phyloP scores from a whole-genome alignment of 768 basidiomycete genomes.

The Trametes meyenii region DNA sequence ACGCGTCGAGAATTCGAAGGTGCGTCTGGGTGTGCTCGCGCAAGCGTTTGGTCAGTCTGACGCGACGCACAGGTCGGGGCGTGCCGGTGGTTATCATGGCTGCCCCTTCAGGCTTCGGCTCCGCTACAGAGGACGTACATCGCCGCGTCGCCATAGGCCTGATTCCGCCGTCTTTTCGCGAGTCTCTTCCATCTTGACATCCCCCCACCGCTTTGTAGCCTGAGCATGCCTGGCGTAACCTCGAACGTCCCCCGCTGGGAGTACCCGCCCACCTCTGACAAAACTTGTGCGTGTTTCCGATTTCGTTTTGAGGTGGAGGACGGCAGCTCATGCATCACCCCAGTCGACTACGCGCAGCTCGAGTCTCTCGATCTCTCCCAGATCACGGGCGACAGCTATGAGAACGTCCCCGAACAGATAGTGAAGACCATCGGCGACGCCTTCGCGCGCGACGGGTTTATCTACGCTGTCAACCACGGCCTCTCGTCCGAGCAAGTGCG shows the following conservation, averaged over 20 bases:
- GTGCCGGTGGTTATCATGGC: constrained; percentile 1
- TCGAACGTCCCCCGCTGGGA: constrained; percentile 11
- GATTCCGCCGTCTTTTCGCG: neutral
- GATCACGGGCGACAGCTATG: constrained; percentile 6
- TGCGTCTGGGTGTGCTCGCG: neutral
- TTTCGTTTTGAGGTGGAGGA: neutral
- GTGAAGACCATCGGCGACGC: constrained; percentile 19
- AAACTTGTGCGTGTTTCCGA: neutral
- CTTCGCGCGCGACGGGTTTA: constrained; percentile 15
- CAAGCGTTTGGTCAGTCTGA: constrained; percentile 9
- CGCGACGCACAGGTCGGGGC: neutral
- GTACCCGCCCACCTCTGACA: constrained; percentile 12
- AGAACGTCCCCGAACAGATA: constrained; percentile 10
- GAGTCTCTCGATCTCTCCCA: constrained; percentile 12
- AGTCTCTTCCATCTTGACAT: neutral
- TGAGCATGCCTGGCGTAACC: constrained; percentile 2
- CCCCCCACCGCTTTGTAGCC: neutral
- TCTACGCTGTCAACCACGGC: constrained; percentile 18
- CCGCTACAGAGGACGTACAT: no score
- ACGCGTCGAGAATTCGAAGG: neutral
- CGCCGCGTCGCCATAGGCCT: no score
- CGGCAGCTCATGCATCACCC: neutral
- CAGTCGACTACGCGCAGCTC: constrained; percentile 12
- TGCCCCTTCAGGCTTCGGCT: no score
- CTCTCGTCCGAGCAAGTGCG: constrained; percentile 14